These are phyloP conservation scores for Nepenthes mirabilis DNA, from an alignment of 148 eudicot genomes.

Conservation along the genomic window DNA sequence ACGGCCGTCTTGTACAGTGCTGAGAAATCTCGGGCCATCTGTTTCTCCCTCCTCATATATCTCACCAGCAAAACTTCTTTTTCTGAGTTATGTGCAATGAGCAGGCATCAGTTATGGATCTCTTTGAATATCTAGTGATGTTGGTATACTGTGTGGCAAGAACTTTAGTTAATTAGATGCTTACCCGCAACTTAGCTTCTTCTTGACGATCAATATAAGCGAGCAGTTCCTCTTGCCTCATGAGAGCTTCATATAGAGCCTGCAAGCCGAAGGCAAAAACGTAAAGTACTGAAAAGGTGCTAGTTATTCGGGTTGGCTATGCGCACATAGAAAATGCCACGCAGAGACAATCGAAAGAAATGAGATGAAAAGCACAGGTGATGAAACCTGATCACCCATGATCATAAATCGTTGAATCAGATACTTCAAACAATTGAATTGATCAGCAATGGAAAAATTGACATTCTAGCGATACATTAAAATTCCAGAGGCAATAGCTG, in stretches of 20 bases:
- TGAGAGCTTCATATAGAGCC: constrained; percentile 28
- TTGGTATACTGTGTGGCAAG: too few relatives aligned
- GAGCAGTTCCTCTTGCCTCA: constrained; percentile 88
- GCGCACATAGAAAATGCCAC: neutral
- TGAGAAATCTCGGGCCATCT: neutral
- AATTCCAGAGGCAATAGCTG: too few relatives aligned
- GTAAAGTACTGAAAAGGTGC: too few relatives aligned
- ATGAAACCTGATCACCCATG: neutral
- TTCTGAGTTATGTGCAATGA: constrained; percentile 31
- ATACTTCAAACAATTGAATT: too few relatives aligned
- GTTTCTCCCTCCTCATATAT: constrained; percentile 8
- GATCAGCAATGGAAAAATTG: too few relatives aligned
- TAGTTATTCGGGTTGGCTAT: neutral
- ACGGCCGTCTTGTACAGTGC: neutral
- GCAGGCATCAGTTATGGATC: constrained; percentile 9
- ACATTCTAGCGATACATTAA: too few relatives aligned
- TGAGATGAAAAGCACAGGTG: neutral
- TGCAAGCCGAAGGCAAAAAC: constrained; percentile 1
- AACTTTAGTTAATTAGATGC: neutral
- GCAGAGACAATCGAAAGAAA: neutral
- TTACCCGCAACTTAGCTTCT: constrained; percentile 63
- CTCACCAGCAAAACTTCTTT: constrained; percentile 65
- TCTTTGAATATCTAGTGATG: neutral
- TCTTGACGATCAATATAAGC: constrained; percentile 88
- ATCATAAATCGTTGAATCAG: neutral